Conservation (phyloP, 2,329 filamentous ascomycete genomes). For the Coleophoma crateriformis region DNA sequence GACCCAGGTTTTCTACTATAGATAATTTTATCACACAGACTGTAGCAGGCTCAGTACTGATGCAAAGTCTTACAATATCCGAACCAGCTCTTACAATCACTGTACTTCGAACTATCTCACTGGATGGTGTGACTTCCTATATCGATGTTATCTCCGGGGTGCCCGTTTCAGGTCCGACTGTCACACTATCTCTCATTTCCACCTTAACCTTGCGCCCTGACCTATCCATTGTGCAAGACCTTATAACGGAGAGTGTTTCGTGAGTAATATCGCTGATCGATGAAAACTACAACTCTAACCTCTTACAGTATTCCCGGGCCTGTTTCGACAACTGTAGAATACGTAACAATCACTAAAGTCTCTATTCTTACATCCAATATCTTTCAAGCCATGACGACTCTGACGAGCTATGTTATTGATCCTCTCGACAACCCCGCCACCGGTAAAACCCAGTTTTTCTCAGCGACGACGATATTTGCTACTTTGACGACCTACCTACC, state of each 20-base stretch:
- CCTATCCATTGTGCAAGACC: not conserved
- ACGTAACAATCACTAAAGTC: no score
- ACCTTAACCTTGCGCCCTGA: not conserved
- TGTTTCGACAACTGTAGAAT: no score
- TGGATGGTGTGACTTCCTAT: not conserved
- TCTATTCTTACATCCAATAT: no score
- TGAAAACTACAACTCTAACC: no score
- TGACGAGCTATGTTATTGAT: no score
- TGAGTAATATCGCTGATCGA: no score
- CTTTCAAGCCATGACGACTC: no score
- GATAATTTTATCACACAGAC: not conserved
- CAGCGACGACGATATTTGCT: no score
- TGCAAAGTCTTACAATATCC: not conserved
- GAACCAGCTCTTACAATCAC: not conserved
- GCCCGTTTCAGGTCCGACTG: not conserved
- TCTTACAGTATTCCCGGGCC: no score
- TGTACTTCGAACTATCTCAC: not conserved
- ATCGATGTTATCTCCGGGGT: not conserved
- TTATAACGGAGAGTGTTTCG: not conserved
- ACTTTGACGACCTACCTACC: no score
- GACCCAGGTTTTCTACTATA: not conserved
- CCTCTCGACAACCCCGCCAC: no score
- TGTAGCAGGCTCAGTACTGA: not conserved
- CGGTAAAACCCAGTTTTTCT: no score
- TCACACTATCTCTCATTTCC: not conserved